Conservation (phyloP, 345 rosid genomes). For the Brassica nigra region DNA sequence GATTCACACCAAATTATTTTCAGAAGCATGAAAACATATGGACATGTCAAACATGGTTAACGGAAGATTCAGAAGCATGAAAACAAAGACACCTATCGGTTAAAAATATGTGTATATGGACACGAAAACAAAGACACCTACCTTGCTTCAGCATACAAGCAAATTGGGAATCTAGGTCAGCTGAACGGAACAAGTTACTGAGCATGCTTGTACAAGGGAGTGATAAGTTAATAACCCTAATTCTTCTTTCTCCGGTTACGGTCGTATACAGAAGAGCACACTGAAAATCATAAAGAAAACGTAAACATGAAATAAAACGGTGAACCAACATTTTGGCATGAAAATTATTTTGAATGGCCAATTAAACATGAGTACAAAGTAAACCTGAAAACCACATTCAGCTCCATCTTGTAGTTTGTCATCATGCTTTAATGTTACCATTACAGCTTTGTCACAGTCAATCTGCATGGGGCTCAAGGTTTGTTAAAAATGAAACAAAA, state of each 20-base stretch:
- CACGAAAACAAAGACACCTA: slow-evolving; percentile 22
- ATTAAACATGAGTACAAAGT: slow-evolving; percentile 22
- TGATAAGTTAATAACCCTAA: slow-evolving; percentile 84
- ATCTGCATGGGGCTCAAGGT: slow-evolving; percentile 57
- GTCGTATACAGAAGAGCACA: slow-evolving; percentile 98
- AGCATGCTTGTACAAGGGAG: slow-evolving; percentile 89
- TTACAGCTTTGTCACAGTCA: slow-evolving; percentile 89
- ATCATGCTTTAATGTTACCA: slow-evolving; percentile 93
- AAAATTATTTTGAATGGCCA: neutral
- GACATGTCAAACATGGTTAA: slow-evolving; percentile 7
- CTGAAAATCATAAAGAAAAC: slow-evolving; percentile 44
- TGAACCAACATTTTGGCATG: slow-evolving; percentile 17
- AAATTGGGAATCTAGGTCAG: slow-evolving; percentile 95
- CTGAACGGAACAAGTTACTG: slow-evolving; percentile 85
- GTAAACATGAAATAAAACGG: neutral
- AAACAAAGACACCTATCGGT: too few relatives aligned
- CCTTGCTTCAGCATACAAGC: slow-evolving; percentile 98
- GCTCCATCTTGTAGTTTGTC: slow-evolving; percentile 95
- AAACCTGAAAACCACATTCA: slow-evolving; percentile 93
- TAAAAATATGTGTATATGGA: neutral
- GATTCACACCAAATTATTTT: slow-evolving; percentile 1
- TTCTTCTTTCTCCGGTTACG: slow-evolving; percentile 91
- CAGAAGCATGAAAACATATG: neutral
- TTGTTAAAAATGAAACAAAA: slow-evolving; percentile 22
- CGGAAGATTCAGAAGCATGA: slow-evolving; percentile 7